Evolutionary conservation across 345 rosid genomes (phyloP).

Genomic region (Pseudoturritis turrita): DNA sequence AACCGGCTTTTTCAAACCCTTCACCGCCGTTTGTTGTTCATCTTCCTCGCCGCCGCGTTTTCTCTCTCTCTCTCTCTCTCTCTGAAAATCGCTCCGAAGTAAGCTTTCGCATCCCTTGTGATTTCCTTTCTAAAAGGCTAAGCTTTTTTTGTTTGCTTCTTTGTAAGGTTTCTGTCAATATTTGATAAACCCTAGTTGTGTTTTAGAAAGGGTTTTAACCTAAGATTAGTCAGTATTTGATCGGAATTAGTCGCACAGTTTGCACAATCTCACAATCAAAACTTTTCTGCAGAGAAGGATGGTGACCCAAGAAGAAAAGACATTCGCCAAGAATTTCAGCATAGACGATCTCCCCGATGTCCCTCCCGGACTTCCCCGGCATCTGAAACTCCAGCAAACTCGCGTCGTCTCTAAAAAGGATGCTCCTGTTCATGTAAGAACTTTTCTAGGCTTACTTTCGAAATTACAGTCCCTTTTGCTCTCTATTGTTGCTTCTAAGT

Average conservation of each 20-base stretch:
- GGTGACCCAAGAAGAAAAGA: conserved; percentile 22
- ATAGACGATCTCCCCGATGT: conserved; percentile 69
- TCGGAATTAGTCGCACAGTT: neutral
- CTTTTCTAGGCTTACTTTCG: neutral
- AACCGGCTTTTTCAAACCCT: conserved; percentile 14
- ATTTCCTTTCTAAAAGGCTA: neutral
- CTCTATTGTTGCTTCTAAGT: neutral
- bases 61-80: neutral
- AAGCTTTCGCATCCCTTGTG: neutral
- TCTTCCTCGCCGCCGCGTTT: conserved; percentile 16
- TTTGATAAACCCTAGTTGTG: conserved; percentile 16
- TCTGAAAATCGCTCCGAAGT: neutral
- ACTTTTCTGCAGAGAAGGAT: conserved; percentile 3
- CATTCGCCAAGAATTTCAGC: conserved; percentile 25
- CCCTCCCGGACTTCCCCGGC: conserved; percentile 63
- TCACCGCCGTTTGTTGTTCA: conserved; percentile 5
- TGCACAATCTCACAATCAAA: neutral
- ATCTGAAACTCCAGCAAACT: conserved; percentile 52
- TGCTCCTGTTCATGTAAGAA: conserved; percentile 60
- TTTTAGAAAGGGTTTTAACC: neutral
- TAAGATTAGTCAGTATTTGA: neutral
- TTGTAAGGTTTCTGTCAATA: neutral
- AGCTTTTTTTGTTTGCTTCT: neutral
- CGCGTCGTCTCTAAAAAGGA: conserved; percentile 58
- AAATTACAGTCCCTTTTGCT: neutral